Evolutionary conservation across 768 basidiomycete species (phyloP).

Genomic region (Chalciporus piperatus): DNA sequence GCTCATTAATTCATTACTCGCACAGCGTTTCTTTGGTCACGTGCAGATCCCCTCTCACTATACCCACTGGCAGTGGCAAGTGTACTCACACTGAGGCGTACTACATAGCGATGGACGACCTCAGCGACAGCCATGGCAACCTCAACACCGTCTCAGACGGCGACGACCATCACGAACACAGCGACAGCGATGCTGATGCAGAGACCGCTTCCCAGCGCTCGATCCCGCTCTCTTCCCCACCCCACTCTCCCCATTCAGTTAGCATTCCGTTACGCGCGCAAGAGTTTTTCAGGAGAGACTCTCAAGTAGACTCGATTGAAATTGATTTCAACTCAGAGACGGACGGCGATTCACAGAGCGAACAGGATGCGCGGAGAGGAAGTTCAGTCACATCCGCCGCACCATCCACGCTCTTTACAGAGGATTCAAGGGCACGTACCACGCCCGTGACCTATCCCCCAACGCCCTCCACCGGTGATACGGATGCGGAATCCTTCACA

Average conservation of each 20-base stretch:
- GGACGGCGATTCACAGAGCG: conserved; percentile 50
- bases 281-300: conserved; percentile 39
- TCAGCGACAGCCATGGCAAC: conserved; percentile 4
- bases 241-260: conserved; percentile 46
- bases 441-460: conserved; percentile 60
- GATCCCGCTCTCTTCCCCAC: conserved; percentile 68
- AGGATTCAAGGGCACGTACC: conserved; percentile 35
- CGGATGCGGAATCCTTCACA: conserved; percentile 56
- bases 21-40: conserved; percentile 15
- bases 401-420: conserved; percentile 40
- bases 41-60: conserved; percentile 9
- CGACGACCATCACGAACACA: conserved; percentile 18
- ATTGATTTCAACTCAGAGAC: conserved; percentile 54
- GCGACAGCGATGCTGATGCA: conserved; percentile 55
- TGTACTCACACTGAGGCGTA: too few relatives aligned
- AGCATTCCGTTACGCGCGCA: conserved; percentile 20
- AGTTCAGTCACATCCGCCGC: conserved; percentile 53
- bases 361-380: conserved; percentile 32
- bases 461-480: conserved; percentile 39
- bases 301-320: conserved; percentile 46
- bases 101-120: conserved; percentile 8
- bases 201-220: conserved; percentile 81
- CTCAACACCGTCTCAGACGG: not conserved
- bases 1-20: too few relatives aligned
- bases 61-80: too few relatives aligned